Evolutionary conservation across 2,329 filamentous ascomycete genomes (phyloP), one percentile per base, ranked within the genome.

Genomic region (Hymenoscyphus salicellus): DNA sequence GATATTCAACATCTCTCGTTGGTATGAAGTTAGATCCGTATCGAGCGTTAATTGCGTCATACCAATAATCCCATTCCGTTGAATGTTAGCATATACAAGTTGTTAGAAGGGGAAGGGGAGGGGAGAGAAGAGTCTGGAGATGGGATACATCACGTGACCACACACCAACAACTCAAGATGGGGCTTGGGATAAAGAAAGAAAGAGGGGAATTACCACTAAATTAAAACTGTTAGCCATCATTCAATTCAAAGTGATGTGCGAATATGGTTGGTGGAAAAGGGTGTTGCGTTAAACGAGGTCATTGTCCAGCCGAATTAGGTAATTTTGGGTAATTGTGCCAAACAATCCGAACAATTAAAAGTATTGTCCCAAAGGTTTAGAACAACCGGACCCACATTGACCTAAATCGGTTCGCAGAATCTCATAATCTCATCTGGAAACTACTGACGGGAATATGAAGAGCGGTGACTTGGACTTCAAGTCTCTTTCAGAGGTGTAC

Each of bases 41-140:
- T 99, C 95, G 62, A 99, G 84, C 0, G 95, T 97, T 63, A 99
- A 83, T 77, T 97, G 93, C 2, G 93, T 97, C 94, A 98, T 97
- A 74, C 72, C 72, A n/a, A 75, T 72, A 2, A 75, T 74, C 11
- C 72, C 70, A 30, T 71, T 71, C 66, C 65, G 7, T 32, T 3
- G 3, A 28, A 32, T 7, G 8, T 33, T 11, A 33, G 6, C 32
- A 8, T 7, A 2, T 10, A 7, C 1, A 7, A 33, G 10, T 33
- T 10, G 32, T 33, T 7, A 33, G 2, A 10, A 8, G n/a, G 5
- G n/a, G 43, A 23, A n/a, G 41, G n/a, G 14, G 14, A 7, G n/a
- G 23, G 4, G 43, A n/a, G 17, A 23, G 17, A 20, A 20, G 43
- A 20, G n/a, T n/a, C 16, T 10, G 5, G 20, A 20, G 7, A 46